Evolutionary conservation across 129 eudicot genomes (phyloP), one percentile per base, ranked within the genome.

Genomic region (Solidago caesia): DNA sequence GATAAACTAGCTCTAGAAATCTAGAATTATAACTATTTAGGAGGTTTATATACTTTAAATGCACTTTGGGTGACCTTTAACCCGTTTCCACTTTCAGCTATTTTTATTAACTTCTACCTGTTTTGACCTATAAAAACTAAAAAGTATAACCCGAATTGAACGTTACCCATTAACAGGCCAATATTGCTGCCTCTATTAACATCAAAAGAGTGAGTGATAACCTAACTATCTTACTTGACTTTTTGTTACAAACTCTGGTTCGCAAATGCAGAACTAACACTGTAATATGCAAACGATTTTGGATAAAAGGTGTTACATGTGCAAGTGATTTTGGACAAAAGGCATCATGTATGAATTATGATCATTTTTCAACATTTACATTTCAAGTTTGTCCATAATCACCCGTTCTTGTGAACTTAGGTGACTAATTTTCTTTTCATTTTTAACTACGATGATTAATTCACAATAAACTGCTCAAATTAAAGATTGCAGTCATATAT

Each of bases 401-500:
- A 21, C 21, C 21, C 21, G 21, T 21, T 21, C 21, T 33, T 33
- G 39, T 33, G 39, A 33, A 33, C 39, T 2, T 33, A 3, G 39
- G 39, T 33, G 39, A 33, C 39, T 33, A 33, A 33, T 33, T 33
- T 33, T 33, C 39, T 33, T 33, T 33, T 33, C 39, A 33, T 33
- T 33, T 2, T 33, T 33, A 33, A 33, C 39, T 33, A 33, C 3
- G 39, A 2, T 33, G 39, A 33, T 33, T 33, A 33, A 33, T 33
- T 33, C 39, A 33, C 3, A 2, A 33, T 33, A 33, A 33, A 33
- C 8, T 46, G 11, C 11, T 46, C 51, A 5, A 1, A 46, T 46
- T 5, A 44, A 11, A 68, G 12, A 44, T 27, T 43, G 16, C 64
- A 15, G 42, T 71, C 39, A 56, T 59, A 55, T 56, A 72, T 88